These are phyloP conservation scores for Fusarium scirpi DNA, from an alignment of 2,329 filamentous ascomycete genomes.

Conservation along the genomic window DNA sequence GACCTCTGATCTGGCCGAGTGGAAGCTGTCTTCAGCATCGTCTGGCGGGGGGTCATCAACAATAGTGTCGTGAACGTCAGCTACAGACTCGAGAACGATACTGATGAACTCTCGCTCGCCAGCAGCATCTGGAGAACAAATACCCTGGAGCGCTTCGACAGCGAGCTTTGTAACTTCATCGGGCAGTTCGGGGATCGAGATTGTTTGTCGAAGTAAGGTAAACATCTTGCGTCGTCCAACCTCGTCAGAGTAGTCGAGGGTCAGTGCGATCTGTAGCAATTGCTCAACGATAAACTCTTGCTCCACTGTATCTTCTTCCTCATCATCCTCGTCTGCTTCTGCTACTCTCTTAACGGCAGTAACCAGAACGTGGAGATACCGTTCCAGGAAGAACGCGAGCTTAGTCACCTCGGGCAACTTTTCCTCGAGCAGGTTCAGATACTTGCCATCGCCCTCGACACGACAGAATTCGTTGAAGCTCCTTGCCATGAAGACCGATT, in stretches of 20 bases:
- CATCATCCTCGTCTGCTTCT: constrained; percentile 65
- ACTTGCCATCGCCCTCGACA: constrained; percentile 77
- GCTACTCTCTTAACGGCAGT: constrained; percentile 71
- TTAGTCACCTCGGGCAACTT: constrained; percentile 96
- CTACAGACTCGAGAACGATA: constrained; percentile 90
- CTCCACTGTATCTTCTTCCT: constrained; percentile 87
- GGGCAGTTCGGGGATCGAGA: constrained; percentile 87
- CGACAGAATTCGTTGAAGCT: constrained; percentile 96
- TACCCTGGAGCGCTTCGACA: constrained; percentile 82
- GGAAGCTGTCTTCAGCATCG: constrained; percentile 80
- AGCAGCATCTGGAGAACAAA: constrained; percentile 79
- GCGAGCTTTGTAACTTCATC: constrained; percentile 93
- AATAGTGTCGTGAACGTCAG: constrained; percentile 96
- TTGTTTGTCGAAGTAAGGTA: constrained; percentile 83
- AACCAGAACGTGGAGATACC: constrained; percentile 78
- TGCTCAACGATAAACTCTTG: constrained; percentile 97
- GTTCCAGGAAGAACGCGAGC: constrained; percentile 86
- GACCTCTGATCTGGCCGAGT: constrained; percentile 89
- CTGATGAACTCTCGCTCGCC: constrained; percentile 87
- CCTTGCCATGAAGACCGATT: constrained; percentile 89
- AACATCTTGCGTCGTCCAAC: constrained; percentile 97
- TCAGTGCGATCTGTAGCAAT: constrained; percentile 89
- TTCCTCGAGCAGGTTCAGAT: constrained; percentile 83
- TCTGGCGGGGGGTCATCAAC: constrained; percentile 73
- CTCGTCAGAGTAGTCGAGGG: constrained; percentile 97